Percentiles rank a stretch among this genome's conserved stretches.
Conservation (phyloP, 139 green algal species). For the Chlamydomonas sp. region DNA sequence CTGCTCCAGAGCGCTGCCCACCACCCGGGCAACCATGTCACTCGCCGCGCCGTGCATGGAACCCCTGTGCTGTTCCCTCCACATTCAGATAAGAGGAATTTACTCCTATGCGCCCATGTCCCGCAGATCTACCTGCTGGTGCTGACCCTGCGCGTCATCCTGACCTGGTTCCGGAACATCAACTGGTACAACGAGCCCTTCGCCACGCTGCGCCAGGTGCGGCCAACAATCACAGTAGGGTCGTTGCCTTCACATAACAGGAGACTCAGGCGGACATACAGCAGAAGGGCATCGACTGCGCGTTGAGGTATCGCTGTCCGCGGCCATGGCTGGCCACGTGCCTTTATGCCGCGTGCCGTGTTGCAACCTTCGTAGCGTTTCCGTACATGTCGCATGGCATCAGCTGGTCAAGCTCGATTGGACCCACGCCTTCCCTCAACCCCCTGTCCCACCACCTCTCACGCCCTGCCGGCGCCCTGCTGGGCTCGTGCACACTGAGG, state of each 20-base stretch:
- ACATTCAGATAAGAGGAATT: neutral
- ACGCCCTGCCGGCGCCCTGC: too few relatives aligned
- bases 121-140: slow-evolving; percentile 62
- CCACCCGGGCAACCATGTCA: neutral
- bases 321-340: neutral
- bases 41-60: neutral
- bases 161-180: slow-evolving; percentile 70
- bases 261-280: neutral
- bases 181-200: slow-evolving; percentile 61
- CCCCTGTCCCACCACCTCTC: too few relatives aligned
- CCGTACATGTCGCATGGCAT: too few relatives aligned
- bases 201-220: slow-evolving; percentile 55
- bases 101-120: neutral
- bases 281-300: neutral
- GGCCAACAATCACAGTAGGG: neutral
- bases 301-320: neutral
- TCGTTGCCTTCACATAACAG: neutral
- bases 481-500: too few relatives aligned
- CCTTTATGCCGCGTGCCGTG: neutral
- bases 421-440: too few relatives aligned
- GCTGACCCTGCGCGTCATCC: slow-evolving; percentile 60
- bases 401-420: too few relatives aligned
- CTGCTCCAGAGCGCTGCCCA: too few relatives aligned
- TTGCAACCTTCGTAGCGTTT: neutral
- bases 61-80: neutral